Conservation (phyloP, 768 basidiomycete species). For the Dictyophora rubrovolvata region DNA sequence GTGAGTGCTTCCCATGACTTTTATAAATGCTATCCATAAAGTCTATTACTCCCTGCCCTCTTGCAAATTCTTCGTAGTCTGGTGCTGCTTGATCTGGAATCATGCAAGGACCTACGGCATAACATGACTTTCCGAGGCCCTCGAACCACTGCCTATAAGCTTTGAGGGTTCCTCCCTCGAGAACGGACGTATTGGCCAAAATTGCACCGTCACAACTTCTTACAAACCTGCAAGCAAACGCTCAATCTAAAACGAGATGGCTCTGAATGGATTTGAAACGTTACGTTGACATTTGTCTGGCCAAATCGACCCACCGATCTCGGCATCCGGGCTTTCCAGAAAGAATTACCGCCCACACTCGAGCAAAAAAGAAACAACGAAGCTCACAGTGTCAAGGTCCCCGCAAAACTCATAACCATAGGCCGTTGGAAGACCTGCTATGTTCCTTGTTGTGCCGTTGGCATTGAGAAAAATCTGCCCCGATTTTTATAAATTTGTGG, state of each 20-base stretch:
- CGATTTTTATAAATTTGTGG: neutral
- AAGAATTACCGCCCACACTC: no score
- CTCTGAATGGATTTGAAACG: neutral
- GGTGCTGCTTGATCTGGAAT: neutral
- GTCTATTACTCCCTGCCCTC: conserved; percentile 7
- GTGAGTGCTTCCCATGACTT: conserved; percentile 11
- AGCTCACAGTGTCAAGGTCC: no score
- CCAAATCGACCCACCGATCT: no score
- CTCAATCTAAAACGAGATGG: neutral
- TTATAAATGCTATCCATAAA: conserved; percentile 13
- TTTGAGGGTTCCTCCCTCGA: conserved; percentile 13
- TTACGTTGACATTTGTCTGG: no score
- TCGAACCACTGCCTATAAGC: conserved; percentile 10
- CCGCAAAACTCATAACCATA: no score
- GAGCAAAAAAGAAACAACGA: no score
- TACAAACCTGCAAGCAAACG: neutral
- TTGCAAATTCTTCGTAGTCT: conserved; percentile 7
- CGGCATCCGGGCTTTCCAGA: no score
- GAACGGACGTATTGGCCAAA: neutral
- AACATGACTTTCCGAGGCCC: conserved; percentile 5
- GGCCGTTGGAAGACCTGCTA: no score
- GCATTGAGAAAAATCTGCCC: no score
- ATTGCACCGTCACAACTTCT: neutral
- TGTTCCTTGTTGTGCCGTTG: no score
- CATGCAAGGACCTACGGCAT: conserved; percentile 12